These are phyloP conservation scores for Poteriospumella lacustris DNA, from an alignment of 108 stramenopile species.

Conservation along the genomic window DNA sequence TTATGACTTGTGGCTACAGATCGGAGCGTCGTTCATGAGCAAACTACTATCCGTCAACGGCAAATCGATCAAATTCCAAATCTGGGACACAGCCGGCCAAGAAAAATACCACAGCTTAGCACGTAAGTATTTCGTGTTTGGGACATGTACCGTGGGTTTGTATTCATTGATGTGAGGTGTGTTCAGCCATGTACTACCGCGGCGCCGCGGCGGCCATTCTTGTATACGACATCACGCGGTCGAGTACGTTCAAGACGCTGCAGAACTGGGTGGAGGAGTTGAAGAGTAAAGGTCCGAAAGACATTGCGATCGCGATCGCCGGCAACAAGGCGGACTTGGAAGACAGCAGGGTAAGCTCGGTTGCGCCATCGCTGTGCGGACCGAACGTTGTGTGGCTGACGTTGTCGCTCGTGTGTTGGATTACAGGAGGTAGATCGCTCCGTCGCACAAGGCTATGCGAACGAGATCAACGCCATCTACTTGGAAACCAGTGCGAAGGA, in stretches of 20 bases:
- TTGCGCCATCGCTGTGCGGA: no score
- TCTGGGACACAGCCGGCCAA: conserved; percentile 85
- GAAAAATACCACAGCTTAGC: conserved; percentile 75
- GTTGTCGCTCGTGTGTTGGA: neutral
- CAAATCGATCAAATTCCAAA: conserved; percentile 57
- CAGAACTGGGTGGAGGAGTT: conserved; percentile 47
- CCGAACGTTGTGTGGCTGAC: neutral
- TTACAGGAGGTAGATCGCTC: conserved; percentile 21
- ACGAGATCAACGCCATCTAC: conserved; percentile 43
- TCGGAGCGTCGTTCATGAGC: conserved; percentile 40
- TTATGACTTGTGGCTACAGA: neutral
- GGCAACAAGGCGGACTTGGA: conserved; percentile 56
- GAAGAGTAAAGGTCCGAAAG: conserved; percentile 40
- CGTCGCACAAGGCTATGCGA: conserved; percentile 39
- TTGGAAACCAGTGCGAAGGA: conserved; percentile 51
- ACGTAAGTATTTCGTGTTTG: conserved; percentile 32
- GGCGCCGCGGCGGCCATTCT: conserved; percentile 56
- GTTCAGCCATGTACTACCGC: conserved; percentile 63
- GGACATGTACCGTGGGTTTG: neutral
- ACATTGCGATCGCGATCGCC: conserved; percentile 46
- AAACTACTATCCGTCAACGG: conserved; percentile 50
- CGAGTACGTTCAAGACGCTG: conserved; percentile 53
- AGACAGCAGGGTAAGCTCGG: conserved; percentile 27
- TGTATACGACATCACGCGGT: conserved; percentile 38
- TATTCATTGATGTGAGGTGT: neutral